A percentile compares a stretch with the other conserved stretches of the same genome.
Conservation (phyloP, 495 filamentous ascomycete genomes). For the Lentithecium fluviatile region DNA sequence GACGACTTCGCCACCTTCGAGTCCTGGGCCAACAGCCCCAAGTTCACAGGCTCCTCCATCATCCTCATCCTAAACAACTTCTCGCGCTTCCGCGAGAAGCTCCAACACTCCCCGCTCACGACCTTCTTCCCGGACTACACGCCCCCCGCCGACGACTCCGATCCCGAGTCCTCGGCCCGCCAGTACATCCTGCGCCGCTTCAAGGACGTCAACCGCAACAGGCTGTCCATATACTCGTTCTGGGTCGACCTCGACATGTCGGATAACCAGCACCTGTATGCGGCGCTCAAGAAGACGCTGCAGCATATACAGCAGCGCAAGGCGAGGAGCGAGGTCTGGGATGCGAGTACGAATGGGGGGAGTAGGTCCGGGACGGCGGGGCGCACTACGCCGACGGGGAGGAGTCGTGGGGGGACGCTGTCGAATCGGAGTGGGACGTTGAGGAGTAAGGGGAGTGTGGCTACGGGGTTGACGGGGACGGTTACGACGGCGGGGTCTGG, state of each 20-base stretch:
- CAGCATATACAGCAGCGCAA: constrained; percentile 29
- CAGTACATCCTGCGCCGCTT: constrained; percentile 32
- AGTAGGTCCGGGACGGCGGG: constrained; percentile 1
- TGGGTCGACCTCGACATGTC: constrained; percentile 34
- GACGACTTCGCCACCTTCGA: constrained; percentile 32
- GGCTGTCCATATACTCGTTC: constrained; percentile 30
- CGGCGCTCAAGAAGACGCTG: constrained; percentile 30
- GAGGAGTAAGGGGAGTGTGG: neutral
- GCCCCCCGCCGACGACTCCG: constrained; percentile 2
- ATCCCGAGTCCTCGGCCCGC: constrained; percentile 19
- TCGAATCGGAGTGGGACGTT: neutral
- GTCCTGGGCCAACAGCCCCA: constrained; percentile 23
- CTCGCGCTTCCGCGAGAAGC: constrained; percentile 26
- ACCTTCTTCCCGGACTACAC: constrained; percentile 30
- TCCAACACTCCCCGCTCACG: constrained; percentile 20
- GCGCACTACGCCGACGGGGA: neutral
- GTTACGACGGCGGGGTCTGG: no score
- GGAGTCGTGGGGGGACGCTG: neutral
- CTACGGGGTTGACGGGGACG: no score
- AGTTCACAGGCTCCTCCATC: constrained; percentile 24
- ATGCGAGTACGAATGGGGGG: constrained; percentile 11
- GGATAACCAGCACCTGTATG: constrained; percentile 31
- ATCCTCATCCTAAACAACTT: constrained; percentile 31
- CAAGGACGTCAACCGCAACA: constrained; percentile 29
- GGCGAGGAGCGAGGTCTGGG: constrained; percentile 30